These are phyloP conservation scores for Rhodotorula babjevae DNA, from an alignment of 768 basidiomycete genomes.

Conservation along the genomic window DNA sequence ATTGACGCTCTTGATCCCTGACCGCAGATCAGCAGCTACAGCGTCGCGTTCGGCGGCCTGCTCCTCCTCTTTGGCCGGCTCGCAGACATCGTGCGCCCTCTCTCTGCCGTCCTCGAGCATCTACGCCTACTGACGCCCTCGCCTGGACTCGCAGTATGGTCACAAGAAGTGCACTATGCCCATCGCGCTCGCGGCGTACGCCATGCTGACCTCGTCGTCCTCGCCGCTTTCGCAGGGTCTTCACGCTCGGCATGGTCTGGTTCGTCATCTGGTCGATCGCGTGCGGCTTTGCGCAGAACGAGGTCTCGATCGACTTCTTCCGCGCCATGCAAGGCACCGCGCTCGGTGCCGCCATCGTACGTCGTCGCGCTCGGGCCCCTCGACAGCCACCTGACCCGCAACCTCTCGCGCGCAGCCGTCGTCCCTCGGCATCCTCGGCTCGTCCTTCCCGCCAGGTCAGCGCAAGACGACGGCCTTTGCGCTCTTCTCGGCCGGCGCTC, in stretches of 20 bases:
- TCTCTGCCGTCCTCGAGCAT: no score
- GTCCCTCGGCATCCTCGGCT: constrained; percentile 75
- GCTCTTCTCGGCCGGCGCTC: constrained; percentile 76
- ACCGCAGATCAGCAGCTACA: constrained; percentile 10
- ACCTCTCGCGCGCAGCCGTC: background rate
- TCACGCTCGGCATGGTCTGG: constrained; percentile 58
- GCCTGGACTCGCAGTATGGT: constrained; percentile 53
- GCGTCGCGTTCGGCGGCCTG: constrained; percentile 45
- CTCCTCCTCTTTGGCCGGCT: constrained; percentile 71
- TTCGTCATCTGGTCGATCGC: constrained; percentile 60
- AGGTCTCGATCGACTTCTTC: constrained; percentile 61
- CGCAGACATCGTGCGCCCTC: constrained; percentile 54
- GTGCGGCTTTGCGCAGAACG: constrained; percentile 62
- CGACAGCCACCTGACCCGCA: no score
- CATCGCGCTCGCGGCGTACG: background rate
- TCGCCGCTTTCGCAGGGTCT: constrained; percentile 47
- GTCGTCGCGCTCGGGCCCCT: constrained; percentile 44
- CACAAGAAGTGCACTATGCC: constrained; percentile 52
- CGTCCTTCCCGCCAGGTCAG: constrained; percentile 64
- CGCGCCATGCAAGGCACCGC: constrained; percentile 78
- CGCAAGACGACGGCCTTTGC: constrained; percentile 73
- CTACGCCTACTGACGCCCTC: background rate
- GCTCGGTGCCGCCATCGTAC: constrained; percentile 63
- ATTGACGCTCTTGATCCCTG: no score
- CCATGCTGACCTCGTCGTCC: background rate